Evolutionary conservation across 129 eudicot species (phyloP), one percentile per base, ranked within the genome.

Genomic region (Glebionis coronaria): DNA sequence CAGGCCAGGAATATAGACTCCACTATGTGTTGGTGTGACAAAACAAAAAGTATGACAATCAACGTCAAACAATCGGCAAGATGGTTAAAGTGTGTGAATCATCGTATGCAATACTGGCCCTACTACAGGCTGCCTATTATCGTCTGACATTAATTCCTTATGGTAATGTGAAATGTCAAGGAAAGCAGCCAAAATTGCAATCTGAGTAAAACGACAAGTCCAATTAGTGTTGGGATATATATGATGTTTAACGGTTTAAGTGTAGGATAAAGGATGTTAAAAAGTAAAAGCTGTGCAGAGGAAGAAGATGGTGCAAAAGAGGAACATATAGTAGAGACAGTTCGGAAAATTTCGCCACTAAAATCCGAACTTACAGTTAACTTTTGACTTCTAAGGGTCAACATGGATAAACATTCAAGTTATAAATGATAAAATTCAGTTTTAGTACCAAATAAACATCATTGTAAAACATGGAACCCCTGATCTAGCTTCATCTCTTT

Each of bases 401-500:
- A 49, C 54, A 49, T 49, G 54, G n/a, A 3, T 12, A 12, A 5
- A 49, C 25, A n/a, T n/a, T n/a, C n/a, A n/a, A n/a, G n/a, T n/a
- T n/a, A n/a, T n/a, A n/a, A n/a, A n/a, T n/a, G n/a, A n/a, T n/a
- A n/a, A n/a, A n/a, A n/a, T n/a, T n/a, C n/a, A n/a, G n/a, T n/a
- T n/a, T n/a, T n/a, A n/a, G n/a, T n/a, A n/a, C n/a, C 54, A 49
- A 49, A 35, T 55, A 65, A 58, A 49, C 8, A 0, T 49, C 54
- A 49, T 35, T 35, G 10, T 35, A 10, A 35, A 35, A 35, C 42
- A 35, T 35, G 42, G 42, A 35, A 35, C 9, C 42, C 65, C 25
- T 42, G 38, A 52, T 86, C 74, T 19, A 56, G 38, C 65, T 75
- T 82, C 86, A 82, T 84, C 79, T 82, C 89, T 84, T 69, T 54